Percentiles rank a stretch among this genome's conserved stretches.
These are phyloP conservation scores for Pichia californica DNA, from an alignment of 805 yeast species.

Conservation along the genomic window DNA sequence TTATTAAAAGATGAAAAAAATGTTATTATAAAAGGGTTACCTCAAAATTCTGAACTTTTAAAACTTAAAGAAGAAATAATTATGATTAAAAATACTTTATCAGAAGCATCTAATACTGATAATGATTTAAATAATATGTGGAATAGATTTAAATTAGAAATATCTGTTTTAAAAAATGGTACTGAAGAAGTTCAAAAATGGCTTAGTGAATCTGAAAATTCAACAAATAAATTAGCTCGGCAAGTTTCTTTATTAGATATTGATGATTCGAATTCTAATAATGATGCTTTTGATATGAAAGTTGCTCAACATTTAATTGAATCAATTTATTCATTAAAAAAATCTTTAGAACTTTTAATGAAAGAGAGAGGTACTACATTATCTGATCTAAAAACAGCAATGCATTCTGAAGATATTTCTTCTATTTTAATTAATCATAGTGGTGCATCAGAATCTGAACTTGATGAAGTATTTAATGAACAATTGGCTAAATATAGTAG, in stretches of 20 bases:
- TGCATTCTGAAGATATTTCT: constrained; percentile 81
- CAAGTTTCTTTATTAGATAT: constrained; percentile 55
- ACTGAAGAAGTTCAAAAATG: constrained; percentile 33
- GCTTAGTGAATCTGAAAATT: constrained; percentile 14
- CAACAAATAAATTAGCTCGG: constrained; percentile 9
- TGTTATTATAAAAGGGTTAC: constrained; percentile 14
- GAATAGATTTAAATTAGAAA: constrained; percentile 35
- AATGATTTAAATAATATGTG: constrained; percentile 43
- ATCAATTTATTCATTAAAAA: constrained; percentile 48
- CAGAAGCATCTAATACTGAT: constrained; percentile 59
- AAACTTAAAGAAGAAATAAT: constrained; percentile 47
- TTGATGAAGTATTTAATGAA: constrained; percentile 48
- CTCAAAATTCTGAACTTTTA: constrained; percentile 3
- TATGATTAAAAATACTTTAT: constrained; percentile 49
- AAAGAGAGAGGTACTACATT: constrained; percentile 57
- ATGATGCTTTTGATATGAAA: constrained; percentile 16
- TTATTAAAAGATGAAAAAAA: constrained; percentile 32
- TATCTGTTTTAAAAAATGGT: constrained; percentile 41
- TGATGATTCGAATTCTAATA: constrained; percentile 37
- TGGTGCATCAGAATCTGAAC: constrained; percentile 38
- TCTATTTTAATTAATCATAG: constrained; percentile 63
- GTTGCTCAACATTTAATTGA: constrained; percentile 35
- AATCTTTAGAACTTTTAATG: constrained; percentile 55
- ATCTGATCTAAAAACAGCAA: constrained; percentile 57
- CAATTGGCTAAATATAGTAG: constrained; percentile 76